These are phyloP conservation scores for Penicillium polonicum DNA, from an alignment of 2,329 filamentous ascomycete genomes.

Conservation along the genomic window DNA sequence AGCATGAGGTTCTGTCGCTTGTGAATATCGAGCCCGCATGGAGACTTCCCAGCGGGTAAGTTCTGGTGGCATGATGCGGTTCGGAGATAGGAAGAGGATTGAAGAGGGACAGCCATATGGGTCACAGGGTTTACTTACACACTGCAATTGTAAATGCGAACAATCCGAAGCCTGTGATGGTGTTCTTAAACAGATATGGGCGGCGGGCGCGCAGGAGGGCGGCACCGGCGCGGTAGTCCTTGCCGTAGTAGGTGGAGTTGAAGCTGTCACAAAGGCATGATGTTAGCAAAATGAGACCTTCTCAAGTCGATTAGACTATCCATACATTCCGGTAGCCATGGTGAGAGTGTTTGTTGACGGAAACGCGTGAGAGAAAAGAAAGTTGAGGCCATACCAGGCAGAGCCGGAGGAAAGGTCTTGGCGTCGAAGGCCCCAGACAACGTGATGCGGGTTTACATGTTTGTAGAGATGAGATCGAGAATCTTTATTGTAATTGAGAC, in stretches of 20 bases:
- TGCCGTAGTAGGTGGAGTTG: conserved; percentile 88
- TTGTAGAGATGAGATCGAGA: background rate
- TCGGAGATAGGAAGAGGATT: background rate
- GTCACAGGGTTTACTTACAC: conserved; percentile 61
- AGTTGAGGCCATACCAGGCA: conserved; percentile 14
- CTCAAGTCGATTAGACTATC: background rate
- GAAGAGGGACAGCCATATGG: background rate
- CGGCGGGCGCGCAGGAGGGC: conserved; percentile 88
- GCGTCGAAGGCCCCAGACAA: conserved; percentile 10
- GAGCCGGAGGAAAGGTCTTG: conserved; percentile 22
- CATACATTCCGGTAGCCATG: conserved; percentile 29
- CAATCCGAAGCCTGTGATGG: conserved; percentile 73
- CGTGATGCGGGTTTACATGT: conserved; percentile 2
- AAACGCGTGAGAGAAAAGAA: conserved; percentile 5
- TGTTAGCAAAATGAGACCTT: conserved; percentile 5
- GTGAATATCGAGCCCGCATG: background rate
- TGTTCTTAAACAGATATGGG: conserved; percentile 89
- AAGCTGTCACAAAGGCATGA: conserved; percentile 42
- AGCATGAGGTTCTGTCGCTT: background rate
- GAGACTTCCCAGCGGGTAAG: background rate
- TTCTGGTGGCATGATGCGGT: conserved; percentile 8
- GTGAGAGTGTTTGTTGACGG: conserved; percentile 4
- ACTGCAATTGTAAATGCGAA: conserved; percentile 75
- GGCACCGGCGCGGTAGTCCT: conserved; percentile 77
- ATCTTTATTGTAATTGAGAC: background rate